A percentile compares a stretch with the other conserved stretches of the same genome.
Conservation (phyloP, 148 eudicot genomes). For the Diospyros lotus region DNA sequence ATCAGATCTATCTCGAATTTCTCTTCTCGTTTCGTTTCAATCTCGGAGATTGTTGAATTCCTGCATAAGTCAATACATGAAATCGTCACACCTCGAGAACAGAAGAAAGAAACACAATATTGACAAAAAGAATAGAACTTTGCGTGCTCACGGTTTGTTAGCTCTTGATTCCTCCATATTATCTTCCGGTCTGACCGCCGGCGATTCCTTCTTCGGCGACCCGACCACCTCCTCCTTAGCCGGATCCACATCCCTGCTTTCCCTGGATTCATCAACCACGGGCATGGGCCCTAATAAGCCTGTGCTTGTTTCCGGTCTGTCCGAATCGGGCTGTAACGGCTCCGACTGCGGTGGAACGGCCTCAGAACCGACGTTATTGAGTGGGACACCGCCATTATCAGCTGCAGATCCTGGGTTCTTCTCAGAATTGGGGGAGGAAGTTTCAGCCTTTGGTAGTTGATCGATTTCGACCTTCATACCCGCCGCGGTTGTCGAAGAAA, state of each 20-base stretch:
- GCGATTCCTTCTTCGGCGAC: conserved; percentile 44
- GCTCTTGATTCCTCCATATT: conserved; percentile 40
- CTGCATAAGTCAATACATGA: conserved; percentile 27
- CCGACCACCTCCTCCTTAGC: conserved; percentile 46
- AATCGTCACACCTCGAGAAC: background rate
- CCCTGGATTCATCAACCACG: conserved; percentile 30
- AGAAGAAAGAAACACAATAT: background rate
- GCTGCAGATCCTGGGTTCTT: conserved; percentile 27
- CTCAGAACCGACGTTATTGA: conserved; percentile 23
- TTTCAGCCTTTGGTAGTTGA: conserved; percentile 33
- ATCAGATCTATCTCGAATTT: conserved; percentile 90
- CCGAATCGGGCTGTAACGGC: conserved; percentile 7
- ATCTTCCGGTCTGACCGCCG: conserved; percentile 20
- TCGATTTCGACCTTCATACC: conserved; percentile 32
- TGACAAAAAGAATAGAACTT: conserved; percentile 7
- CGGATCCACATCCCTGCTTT: conserved; percentile 28
- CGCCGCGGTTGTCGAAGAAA: conserved; percentile 22
- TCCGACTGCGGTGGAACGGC: background rate
- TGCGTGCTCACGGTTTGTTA: conserved; percentile 49
- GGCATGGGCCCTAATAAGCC: conserved; percentile 4
- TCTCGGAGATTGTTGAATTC: conserved; percentile 21
- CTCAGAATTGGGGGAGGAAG: conserved; percentile 28
- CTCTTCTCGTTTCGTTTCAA: conserved; percentile 54
- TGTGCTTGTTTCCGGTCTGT: conserved; percentile 13
- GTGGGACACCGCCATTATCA: conserved; percentile 28